These are phyloP conservation scores for Triticum timopheevii DNA, from an alignment of 176 grass and related monocot species.

Conservation along the genomic window DNA sequence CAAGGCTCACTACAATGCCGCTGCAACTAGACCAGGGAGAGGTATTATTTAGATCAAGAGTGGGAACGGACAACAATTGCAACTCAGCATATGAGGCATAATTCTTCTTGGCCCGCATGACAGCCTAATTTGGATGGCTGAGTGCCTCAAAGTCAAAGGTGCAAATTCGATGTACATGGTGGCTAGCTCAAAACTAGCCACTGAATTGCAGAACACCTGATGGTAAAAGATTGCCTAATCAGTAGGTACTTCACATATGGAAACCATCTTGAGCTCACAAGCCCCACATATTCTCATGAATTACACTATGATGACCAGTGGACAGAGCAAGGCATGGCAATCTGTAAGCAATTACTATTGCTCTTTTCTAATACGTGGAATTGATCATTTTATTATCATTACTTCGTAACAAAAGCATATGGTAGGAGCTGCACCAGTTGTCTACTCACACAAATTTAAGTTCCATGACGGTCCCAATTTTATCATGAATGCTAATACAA, in stretches of 20 bases:
- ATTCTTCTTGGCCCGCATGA: not conserved
- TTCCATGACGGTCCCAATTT: not conserved
- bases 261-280: not conserved
- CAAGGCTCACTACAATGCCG: not conserved
- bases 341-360: not conserved
- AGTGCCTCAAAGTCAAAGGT: not conserved
- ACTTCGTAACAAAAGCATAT: not conserved
- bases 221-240: not conserved
- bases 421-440: not conserved
- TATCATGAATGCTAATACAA: not conserved
- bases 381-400: not conserved
- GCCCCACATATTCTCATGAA: not conserved
- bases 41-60: not conserved
- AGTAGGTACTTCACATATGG: not conserved
- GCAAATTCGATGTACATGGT: not conserved
- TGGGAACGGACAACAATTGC: not conserved
- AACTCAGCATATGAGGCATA: not conserved
- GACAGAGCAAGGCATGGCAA: not conserved
- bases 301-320: not conserved
- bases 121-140: not conserved
- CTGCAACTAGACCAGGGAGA: not conserved
- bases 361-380: not conserved
- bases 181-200: not conserved
- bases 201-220: not conserved
- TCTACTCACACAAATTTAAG: not conserved